Evolutionary conservation across 1,284 basidiomycete genomes (phyloP).

Genomic region (Porogramme epimiltina): DNA sequence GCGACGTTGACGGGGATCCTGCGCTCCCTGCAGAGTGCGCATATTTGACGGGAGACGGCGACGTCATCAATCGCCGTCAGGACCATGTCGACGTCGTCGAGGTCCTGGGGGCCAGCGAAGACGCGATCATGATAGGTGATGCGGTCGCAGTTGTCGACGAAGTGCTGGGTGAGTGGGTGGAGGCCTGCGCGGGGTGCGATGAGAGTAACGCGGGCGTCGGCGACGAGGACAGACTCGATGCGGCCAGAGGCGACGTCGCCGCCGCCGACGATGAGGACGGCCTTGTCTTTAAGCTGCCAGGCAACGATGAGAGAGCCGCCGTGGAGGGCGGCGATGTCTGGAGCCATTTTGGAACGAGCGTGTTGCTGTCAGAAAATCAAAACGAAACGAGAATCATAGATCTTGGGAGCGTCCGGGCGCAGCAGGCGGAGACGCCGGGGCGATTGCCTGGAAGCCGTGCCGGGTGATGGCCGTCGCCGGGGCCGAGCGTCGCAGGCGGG

Average conservation of each 20-base stretch:
- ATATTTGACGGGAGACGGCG: slow-evolving; percentile 71
- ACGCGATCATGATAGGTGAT: slow-evolving; percentile 74
- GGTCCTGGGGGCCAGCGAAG: slow-evolving; percentile 61
- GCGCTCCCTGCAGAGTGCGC: slow-evolving; percentile 65
- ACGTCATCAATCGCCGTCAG: slow-evolving; percentile 94
- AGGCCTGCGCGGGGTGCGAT: slow-evolving; percentile 64
- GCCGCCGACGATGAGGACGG: slow-evolving; percentile 88
- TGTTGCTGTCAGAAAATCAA: background rate
- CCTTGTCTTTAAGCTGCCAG: slow-evolving; percentile 82
- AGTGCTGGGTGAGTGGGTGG: slow-evolving; percentile 55
- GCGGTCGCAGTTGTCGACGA: slow-evolving; percentile 53
- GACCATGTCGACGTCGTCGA: slow-evolving; percentile 82
- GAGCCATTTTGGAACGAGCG: slow-evolving; percentile 11
- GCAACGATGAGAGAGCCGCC: slow-evolving; percentile 83
- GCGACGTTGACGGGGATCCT: slow-evolving; percentile 94
- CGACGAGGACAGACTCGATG: slow-evolving; percentile 68
- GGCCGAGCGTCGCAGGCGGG: slow-evolving; percentile 9
- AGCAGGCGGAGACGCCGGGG: background rate
- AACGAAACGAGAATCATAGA: too few relatives aligned
- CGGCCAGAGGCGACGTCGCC: slow-evolving; percentile 84
- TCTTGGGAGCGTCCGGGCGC: background rate
- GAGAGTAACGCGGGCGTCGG: slow-evolving; percentile 65
- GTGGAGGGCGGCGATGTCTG: slow-evolving; percentile 26
- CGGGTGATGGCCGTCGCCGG: slow-evolving; percentile 15
- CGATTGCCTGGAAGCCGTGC: background rate